Evolutionary conservation across 129 eudicot species (phyloP), one percentile per base, ranked within the genome.

Genomic region (Pseudognaphalium luteoalbum): DNA sequence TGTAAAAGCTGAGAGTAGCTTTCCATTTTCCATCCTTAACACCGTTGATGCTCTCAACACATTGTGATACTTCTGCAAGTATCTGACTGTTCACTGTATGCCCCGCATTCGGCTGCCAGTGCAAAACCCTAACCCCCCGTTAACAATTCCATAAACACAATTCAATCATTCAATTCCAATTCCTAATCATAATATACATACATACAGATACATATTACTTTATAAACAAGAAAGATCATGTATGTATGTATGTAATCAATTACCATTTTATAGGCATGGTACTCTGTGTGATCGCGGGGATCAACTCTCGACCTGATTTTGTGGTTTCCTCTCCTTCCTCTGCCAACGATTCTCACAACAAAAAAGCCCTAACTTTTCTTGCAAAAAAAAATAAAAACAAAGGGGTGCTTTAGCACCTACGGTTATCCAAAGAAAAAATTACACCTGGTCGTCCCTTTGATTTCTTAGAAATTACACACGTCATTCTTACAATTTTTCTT

Each of bases 71-170:
- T 82, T 93, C 97, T 0, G 87, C 81, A 34, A 93, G 88, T 74
- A 93, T 87, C 59, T 88, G 92, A 60, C 84, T 87, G 90, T 84
- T 93, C 20, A 87, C 95, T 0, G 97, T 86, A 17, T 89, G 79
- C 2, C 98, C 96, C 3, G 97, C 90, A 80, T 90, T 93, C 3
- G 98, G 98, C 78, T 85, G 92, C 98, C 96, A 93, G 77, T 88
- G 95, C 71, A 93, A 86, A 77, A 93, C 88, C 98, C 96, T 92
- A 84, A 65, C n/a, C 3, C 34, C 16, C 63, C 12, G 6, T 51
- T 57, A 30, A 77, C 20, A 47, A 51, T 32, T 41, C 14, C 8
- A 39, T 39, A 39, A 8, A 1, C 44, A 77, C 20, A 47, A 51
- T 32, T 44, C 12, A 16, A 19, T 74, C 59, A 35, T 14, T 60